Evolutionary conservation across 176 grass and related monocot genomes (phyloP).

Genomic region (Pontederia crassipes): DNA sequence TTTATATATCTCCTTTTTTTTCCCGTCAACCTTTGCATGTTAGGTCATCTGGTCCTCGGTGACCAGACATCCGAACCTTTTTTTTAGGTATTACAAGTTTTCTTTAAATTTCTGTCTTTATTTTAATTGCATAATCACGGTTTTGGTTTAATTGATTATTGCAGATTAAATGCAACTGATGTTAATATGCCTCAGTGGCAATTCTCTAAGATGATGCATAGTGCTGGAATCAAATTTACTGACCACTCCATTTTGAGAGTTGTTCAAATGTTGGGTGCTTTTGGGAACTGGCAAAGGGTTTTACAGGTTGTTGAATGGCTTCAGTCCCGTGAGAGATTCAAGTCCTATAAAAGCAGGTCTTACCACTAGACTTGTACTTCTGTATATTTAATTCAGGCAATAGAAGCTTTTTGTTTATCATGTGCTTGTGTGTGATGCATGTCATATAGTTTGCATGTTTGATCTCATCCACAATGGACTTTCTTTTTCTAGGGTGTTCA

Average conservation of each 20-base stretch:
- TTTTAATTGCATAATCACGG: neutral
- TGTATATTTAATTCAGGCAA: neutral
- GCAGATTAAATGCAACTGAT: conserved; percentile 89
- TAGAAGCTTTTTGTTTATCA: neutral
- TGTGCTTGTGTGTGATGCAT: too few relatives aligned
- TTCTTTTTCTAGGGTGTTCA: too few relatives aligned
- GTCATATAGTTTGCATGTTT: too few relatives aligned
- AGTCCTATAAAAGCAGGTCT: conserved; percentile 79
- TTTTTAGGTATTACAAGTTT: neutral
- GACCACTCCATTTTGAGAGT: conserved; percentile 79
- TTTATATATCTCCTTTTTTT: too few relatives aligned
- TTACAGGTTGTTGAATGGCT: conserved; percentile 96
- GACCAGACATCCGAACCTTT: too few relatives aligned
- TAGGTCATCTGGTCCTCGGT: too few relatives aligned
- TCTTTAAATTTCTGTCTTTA: neutral
- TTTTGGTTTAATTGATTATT: conserved; percentile 9
- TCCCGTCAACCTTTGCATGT: too few relatives aligned
- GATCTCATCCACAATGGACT: too few relatives aligned
- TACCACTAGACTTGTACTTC: neutral
- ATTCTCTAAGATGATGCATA: conserved; percentile 87
- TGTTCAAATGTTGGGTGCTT: conserved; percentile 71
- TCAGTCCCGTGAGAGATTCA: conserved; percentile 81
- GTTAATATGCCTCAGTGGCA: conserved; percentile 85
- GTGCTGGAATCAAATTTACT: conserved; percentile 73
- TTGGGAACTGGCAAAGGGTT: conserved; percentile 80